Conservation (phyloP, 2,329 filamentous ascomycete genomes). For the Colletotrichum tanaceti region DNA sequence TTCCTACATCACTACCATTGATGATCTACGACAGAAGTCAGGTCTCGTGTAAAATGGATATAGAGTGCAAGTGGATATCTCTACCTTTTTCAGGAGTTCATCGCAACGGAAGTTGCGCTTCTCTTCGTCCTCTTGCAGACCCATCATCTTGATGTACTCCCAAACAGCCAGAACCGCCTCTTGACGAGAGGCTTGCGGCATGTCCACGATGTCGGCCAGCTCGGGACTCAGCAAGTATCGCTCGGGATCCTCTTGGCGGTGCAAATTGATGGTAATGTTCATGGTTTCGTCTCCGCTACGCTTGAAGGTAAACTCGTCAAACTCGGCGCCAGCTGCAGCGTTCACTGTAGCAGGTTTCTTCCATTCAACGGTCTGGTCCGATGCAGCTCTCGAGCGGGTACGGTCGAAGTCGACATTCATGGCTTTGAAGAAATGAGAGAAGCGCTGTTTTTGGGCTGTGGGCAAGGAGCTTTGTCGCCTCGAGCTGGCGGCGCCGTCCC, state of each 20-base stretch:
- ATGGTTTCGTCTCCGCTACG: constrained; percentile 91
- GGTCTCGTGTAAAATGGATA: not conserved
- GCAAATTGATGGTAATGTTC: constrained; percentile 89
- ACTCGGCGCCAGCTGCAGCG: constrained; percentile 74
- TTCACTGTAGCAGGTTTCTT: constrained; percentile 75
- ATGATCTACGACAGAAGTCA: constrained; percentile 68
- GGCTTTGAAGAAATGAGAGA: constrained; percentile 86
- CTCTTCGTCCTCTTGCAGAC: constrained; percentile 93
- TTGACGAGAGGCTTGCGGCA: constrained; percentile 85
- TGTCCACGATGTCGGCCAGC: constrained; percentile 86
- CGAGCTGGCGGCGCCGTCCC: constrained; percentile 31
- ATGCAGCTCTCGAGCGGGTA: constrained; percentile 65
- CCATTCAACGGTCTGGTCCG: constrained; percentile 80
- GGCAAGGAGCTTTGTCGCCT: constrained; percentile 52
- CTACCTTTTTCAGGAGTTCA: constrained; percentile 79
- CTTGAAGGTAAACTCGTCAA: constrained; percentile 92
- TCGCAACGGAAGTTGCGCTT: constrained; percentile 94
- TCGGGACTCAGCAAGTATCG: constrained; percentile 82
- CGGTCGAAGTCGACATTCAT: constrained; percentile 80
- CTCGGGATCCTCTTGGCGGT: constrained; percentile 86
- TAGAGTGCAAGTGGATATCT: constrained; percentile 49
- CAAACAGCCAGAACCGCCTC: constrained; percentile 92
- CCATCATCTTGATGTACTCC: constrained; percentile 91
- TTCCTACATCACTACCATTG: constrained; percentile 78
- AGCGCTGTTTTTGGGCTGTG: constrained; percentile 61